A percentile compares a stretch with the other conserved stretches of the same genome.
phyloP scores from a whole-genome alignment of 257 asterid genomes.

The Apocynum venetum region DNA sequence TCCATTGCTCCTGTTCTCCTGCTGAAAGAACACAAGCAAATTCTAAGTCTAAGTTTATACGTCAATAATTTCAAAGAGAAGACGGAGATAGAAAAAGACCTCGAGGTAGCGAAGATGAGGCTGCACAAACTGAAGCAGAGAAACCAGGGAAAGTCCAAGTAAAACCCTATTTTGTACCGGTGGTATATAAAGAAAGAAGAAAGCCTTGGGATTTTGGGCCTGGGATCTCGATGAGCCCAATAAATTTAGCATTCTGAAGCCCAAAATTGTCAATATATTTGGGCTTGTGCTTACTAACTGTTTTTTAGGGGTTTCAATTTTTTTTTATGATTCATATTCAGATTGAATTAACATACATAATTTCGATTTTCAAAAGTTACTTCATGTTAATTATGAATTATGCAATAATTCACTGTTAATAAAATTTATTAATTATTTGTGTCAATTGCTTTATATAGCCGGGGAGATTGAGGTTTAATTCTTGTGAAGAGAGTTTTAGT shows the following conservation, averaged over 20 bases:
- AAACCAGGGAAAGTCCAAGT: not conserved
- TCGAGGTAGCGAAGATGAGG: not conserved
- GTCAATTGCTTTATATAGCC: too few species aligned
- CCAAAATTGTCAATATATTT: not conserved
- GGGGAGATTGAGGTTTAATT: too few species aligned
- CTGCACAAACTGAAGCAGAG: not conserved
- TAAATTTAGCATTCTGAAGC: not conserved
- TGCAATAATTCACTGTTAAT: too few species aligned
- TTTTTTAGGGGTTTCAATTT: too few species aligned
- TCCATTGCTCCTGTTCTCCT: conserved; percentile 28
- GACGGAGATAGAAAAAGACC: not conserved
- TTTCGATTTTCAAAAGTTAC: too few species aligned
- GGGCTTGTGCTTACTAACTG: not conserved
- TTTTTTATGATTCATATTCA: too few species aligned
- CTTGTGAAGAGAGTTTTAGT: too few species aligned
- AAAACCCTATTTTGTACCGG: not conserved
- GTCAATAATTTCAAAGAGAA: not conserved
- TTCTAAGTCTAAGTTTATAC: not conserved
- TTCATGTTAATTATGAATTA: too few species aligned
- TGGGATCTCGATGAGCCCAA: not conserved
- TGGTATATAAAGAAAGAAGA: not conserved
- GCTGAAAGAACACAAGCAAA: not conserved
- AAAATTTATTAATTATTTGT: too few species aligned
- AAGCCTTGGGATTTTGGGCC: not conserved
- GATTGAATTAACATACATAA: too few species aligned